Conservation (phyloP, 2,329 filamentous ascomycete genomes). For the Neocucurbitaria cava region DNA sequence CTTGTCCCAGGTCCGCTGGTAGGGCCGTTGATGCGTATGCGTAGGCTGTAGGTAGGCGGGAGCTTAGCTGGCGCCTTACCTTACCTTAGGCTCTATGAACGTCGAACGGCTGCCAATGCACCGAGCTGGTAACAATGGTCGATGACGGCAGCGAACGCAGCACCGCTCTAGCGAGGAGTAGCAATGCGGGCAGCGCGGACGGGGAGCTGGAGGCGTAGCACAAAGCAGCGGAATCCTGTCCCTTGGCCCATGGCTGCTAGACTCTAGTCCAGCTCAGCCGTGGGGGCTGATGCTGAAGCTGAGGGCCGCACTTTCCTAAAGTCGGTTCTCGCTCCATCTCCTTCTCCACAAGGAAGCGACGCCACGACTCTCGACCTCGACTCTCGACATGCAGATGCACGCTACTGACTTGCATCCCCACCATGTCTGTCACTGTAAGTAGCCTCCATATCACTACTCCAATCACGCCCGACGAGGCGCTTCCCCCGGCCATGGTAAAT, state of each 20-base stretch:
- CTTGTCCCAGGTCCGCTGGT: conserved; percentile 12
- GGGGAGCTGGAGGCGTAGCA: conserved; percentile 8
- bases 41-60: too few species aligned
- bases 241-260: background rate
- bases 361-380: too few species aligned
- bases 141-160: conserved; percentile 8
- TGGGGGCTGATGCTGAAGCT: conserved; percentile 13
- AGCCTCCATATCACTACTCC: background rate
- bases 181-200: conserved; percentile 1
- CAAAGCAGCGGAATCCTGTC: conserved; percentile 5
- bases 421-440: conserved; percentile 58
- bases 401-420: conserved; percentile 16
- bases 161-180: conserved; percentile 13
- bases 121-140: conserved; percentile 3
- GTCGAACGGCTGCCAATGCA: conserved; percentile 2
- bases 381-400: conserved; percentile 10
- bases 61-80: conserved; percentile 6
- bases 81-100: too few species aligned
- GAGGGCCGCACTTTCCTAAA: background rate
- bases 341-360: background rate
- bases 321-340: background rate
- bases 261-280: too few species aligned
- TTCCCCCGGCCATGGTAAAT: background rate
- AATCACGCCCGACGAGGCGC: background rate
- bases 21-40: conserved; percentile 15